phyloP scores from a whole-genome alignment of 176 grass and related monocot genomes.

The Raddia guianensis region DNA sequence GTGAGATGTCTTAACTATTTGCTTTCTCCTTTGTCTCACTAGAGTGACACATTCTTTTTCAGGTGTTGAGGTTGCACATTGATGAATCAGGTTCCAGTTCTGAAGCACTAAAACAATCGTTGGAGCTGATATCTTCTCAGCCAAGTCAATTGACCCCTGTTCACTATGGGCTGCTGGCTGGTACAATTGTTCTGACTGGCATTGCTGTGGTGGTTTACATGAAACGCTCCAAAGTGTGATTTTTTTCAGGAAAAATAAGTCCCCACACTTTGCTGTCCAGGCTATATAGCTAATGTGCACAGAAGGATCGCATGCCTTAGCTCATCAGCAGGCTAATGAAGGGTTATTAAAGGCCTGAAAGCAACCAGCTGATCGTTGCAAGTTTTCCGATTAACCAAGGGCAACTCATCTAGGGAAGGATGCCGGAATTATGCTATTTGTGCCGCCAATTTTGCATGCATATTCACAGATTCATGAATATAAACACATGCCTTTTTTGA shows the following conservation, averaged over 20 bases:
- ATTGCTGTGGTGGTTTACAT: slow-evolving; percentile 63
- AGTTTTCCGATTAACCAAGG: background rate
- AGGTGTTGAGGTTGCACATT: slow-evolving; percentile 82
- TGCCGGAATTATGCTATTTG: background rate
- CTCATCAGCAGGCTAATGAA: slow-evolving; percentile 17
- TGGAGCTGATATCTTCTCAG: slow-evolving; percentile 38
- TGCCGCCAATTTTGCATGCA: background rate
- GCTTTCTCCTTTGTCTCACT: slow-evolving; percentile 18
- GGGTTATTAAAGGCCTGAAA: background rate
- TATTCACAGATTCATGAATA: background rate
- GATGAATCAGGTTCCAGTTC: slow-evolving; percentile 51
- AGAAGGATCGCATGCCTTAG: background rate
- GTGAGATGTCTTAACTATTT: slow-evolving; percentile 20
- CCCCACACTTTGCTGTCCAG: background rate
- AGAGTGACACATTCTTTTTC: slow-evolving; percentile 41
- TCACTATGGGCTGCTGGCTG: slow-evolving; percentile 59
- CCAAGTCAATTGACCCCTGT: slow-evolving; percentile 35
- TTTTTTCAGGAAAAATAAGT: background rate
- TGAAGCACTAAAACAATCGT: slow-evolving; percentile 35
- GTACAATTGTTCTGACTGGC: slow-evolving; percentile 61
- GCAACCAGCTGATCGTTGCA: slow-evolving; percentile 9
- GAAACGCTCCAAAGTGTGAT: slow-evolving; percentile 73
- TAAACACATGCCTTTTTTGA: background rate
- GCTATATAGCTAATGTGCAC: slow-evolving; percentile 12
- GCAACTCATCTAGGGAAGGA: background rate